Conservation (phyloP, 306 rosid species). For the Cotoneaster glaucophyllus region DNA sequence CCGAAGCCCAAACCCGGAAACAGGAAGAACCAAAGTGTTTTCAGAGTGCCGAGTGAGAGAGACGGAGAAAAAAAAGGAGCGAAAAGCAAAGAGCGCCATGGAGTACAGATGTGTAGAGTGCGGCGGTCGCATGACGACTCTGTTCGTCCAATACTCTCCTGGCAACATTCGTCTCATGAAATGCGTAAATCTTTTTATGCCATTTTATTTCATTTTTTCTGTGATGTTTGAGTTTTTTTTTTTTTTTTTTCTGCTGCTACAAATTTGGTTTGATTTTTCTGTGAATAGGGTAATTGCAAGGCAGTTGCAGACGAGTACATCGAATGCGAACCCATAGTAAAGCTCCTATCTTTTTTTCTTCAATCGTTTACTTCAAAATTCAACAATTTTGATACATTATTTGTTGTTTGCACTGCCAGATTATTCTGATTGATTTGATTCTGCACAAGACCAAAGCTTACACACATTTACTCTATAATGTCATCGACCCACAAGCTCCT, state of each 20-base stretch:
- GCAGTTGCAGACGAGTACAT: conserved; percentile 76
- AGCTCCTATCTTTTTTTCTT: conserved; percentile 8
- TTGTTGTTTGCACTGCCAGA: conserved; percentile 23
- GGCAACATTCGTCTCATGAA: conserved; percentile 89
- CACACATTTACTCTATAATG: conserved; percentile 75
- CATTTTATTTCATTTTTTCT: not conserved
- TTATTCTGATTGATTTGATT: conserved; percentile 68
- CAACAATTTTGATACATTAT: not conserved
- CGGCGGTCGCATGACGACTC: conserved; percentile 40
- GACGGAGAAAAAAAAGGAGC: not conserved
- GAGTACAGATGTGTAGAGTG: conserved; percentile 70
- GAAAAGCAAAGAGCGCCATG: conserved; percentile 19
- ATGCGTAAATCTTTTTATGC: conserved; percentile 47
- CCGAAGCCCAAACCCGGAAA: not conserved
- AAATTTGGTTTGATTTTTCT: not conserved
- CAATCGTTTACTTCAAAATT: not conserved
- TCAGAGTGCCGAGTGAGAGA: not conserved
- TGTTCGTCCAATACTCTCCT: conserved; percentile 78
- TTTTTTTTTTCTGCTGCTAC: not conserved
- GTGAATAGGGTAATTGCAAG: conserved; percentile 61
- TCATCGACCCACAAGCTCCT: conserved; percentile 37
- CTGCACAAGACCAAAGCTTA: conserved; percentile 81
- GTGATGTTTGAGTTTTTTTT: not conserved
- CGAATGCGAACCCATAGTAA: conserved; percentile 79
- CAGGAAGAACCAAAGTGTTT: not conserved